These are phyloP conservation scores for Sonneratia caseolaris DNA, from an alignment of 345 rosid genomes.

Conservation along the genomic window DNA sequence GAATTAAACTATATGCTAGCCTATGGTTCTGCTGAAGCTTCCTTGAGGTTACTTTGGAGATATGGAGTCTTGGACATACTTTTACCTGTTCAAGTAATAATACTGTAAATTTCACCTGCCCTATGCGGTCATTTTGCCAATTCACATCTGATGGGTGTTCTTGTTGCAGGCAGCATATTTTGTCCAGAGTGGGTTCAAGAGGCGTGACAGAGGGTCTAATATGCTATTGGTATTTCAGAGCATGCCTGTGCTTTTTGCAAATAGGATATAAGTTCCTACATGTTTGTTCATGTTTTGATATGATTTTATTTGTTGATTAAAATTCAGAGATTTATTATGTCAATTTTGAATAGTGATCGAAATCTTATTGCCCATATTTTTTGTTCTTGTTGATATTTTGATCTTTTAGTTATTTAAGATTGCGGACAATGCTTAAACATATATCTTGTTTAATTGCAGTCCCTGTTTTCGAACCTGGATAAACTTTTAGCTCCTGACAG, in stretches of 20 bases:
- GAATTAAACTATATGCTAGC: constrained; percentile 98
- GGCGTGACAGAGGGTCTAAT: constrained; percentile 87
- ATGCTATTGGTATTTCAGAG: constrained; percentile 37
- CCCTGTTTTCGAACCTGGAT: constrained; percentile 71
- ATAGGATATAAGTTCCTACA: background rate
- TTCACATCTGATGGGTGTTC: constrained; percentile 9
- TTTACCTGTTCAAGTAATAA: constrained; percentile 66
- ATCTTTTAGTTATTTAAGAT: background rate
- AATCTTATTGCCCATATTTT: background rate
- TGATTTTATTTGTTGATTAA: background rate
- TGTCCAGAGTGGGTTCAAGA: constrained; percentile 51
- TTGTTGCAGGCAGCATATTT: constrained; percentile 77
- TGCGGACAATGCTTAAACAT: background rate
- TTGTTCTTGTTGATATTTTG: background rate
- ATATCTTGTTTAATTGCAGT: constrained; percentile 36
- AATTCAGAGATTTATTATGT: background rate
- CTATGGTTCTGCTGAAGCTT: constrained; percentile 93
- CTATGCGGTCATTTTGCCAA: background rate
- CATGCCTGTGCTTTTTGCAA: background rate
- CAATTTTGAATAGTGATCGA: background rate
- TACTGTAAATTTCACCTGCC: background rate
- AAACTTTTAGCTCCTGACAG: constrained; percentile 70
- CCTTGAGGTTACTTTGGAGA: constrained; percentile 83
- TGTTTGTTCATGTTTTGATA: background rate
- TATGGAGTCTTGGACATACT: constrained; percentile 84